Percentiles rank a stretch among this genome's conserved stretches.
Evolutionary conservation across 2,329 filamentous ascomycete species (phyloP).

Genomic region (Aschersonia sp.): DNA sequence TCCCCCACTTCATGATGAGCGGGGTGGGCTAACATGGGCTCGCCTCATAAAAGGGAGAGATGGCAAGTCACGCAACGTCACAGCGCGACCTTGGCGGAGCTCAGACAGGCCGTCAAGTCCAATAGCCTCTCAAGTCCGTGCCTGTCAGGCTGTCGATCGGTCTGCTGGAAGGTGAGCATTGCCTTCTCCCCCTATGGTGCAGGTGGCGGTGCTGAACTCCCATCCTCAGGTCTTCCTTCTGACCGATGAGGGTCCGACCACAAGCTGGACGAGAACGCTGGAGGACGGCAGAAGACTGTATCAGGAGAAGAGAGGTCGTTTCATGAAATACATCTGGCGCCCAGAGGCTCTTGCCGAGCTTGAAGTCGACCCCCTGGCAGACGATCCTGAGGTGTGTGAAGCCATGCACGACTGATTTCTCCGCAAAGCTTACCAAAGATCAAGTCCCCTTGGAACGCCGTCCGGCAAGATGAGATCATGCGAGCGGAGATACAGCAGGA

Average conservation of each 20-base stretch:
- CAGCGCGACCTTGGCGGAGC: constrained; percentile 40
- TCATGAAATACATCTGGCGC: constrained; percentile 70
- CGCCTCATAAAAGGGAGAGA: constrained; percentile 40
- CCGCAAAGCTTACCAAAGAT: neutral
- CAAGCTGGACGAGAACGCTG: constrained; percentile 55
- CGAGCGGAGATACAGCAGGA: constrained; percentile 87
- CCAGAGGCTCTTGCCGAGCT: constrained; percentile 63
- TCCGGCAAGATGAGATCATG: constrained; percentile 70
- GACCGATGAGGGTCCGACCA: constrained; percentile 49
- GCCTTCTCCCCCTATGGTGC: constrained; percentile 6
- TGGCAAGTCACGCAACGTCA: constrained; percentile 51
- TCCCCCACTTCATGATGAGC: neutral
- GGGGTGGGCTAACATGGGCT: neutral
- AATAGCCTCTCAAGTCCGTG: constrained; percentile 48
- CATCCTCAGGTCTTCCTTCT: constrained; percentile 57
- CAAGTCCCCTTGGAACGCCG: constrained; percentile 81
- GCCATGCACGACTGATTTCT: neutral
- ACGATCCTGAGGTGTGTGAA: constrained; percentile 47
- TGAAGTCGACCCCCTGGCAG: constrained; percentile 68
- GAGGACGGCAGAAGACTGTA: constrained; percentile 62
- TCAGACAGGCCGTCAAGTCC: constrained; percentile 49
- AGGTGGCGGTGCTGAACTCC: neutral
- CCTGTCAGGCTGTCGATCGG: constrained; percentile 60
- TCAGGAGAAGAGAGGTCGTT: constrained; percentile 52
- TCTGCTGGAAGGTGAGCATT: constrained; percentile 70